A percentile compares a stretch with the other conserved stretches of the same genome.
phyloP scores from a whole-genome alignment of 2,329 filamentous ascomycete species.

The Exophiala phaeomuriformis region DNA sequence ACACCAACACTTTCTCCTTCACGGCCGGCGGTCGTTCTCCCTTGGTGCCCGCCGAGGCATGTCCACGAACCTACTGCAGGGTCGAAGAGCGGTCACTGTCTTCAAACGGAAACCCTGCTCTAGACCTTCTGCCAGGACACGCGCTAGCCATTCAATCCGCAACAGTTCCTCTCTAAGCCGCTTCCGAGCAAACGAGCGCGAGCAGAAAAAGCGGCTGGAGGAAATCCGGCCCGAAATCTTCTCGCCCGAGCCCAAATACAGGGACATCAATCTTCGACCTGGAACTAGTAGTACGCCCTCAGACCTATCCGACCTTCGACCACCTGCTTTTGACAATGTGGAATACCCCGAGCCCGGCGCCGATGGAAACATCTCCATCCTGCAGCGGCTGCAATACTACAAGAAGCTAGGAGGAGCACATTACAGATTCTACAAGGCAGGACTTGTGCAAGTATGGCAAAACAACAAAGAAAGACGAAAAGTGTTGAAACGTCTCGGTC shows the following conservation, averaged over 20 bases:
- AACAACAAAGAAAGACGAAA: constrained; percentile 49
- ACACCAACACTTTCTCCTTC: background rate
- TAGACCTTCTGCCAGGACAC: background rate
- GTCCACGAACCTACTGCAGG: background rate
- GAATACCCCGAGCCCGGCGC: background rate
- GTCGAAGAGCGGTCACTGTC: background rate
- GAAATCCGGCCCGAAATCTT: background rate
- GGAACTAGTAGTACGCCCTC: background rate
- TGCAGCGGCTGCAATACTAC: constrained; percentile 40
- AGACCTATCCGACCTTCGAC: constrained; percentile 6
- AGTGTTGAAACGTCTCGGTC: constrained; percentile 22
- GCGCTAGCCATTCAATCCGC: background rate
- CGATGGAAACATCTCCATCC: constrained; percentile 2
- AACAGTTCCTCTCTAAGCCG: background rate
- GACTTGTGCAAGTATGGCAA: constrained; percentile 60
- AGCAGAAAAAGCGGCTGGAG: background rate
- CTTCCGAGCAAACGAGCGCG: background rate
- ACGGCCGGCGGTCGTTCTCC: background rate
- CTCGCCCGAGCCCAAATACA: background rate
- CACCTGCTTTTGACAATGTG: constrained; percentile 2
- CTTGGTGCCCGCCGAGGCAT: background rate
- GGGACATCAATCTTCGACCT: background rate
- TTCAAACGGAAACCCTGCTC: background rate
- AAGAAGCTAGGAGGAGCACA: constrained; percentile 65
- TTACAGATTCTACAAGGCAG: constrained; percentile 76